A percentile compares a stretch with the other conserved stretches of the same genome.
Evolutionary conservation across 352 stramenopile species (phyloP).

Genomic region (Phytophthora melonis): DNA sequence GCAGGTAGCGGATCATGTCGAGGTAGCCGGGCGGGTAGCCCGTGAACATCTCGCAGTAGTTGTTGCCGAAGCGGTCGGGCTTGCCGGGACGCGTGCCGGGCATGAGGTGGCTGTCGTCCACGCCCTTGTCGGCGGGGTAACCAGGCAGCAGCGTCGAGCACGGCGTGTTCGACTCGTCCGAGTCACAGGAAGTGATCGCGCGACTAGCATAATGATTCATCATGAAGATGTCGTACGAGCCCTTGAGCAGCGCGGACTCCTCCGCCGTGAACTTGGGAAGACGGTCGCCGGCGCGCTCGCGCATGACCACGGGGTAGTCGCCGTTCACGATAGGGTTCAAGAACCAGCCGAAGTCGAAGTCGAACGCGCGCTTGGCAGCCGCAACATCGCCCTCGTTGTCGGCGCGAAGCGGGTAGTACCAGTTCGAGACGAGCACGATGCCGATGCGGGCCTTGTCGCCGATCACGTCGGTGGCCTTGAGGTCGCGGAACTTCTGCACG

Average conservation of each 20-base stretch:
- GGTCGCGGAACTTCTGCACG: conserved; percentile 86
- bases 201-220: conserved; percentile 95
- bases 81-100: conserved; percentile 60
- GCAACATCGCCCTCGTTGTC: conserved; percentile 50
- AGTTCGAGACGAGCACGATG: conserved; percentile 92
- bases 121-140: conserved; percentile 50
- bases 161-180: conserved; percentile 36
- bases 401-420: conserved; percentile 80
- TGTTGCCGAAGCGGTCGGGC: conserved; percentile 42
- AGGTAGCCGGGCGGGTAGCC: conserved; percentile 56
- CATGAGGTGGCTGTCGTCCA: conserved; percentile 60
- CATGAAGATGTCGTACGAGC: conserved; percentile 95
- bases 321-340: conserved; percentile 91
- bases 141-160: conserved; percentile 44
- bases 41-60: conserved; percentile 53
- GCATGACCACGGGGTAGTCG: conserved; percentile 94
- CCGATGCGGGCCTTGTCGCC: conserved; percentile 84
- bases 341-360: conserved; percentile 94
- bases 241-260: conserved; percentile 74
- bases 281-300: conserved; percentile 71
- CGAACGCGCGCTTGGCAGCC: conserved; percentile 85
- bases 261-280: conserved; percentile 90
- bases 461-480: conserved; percentile 33
- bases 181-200: conserved; percentile 64
- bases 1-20: conserved; percentile 48